phyloP scores from a whole-genome alignment of 1,284 basidiomycete species.

The Tetrapyrgos nigripes region DNA sequence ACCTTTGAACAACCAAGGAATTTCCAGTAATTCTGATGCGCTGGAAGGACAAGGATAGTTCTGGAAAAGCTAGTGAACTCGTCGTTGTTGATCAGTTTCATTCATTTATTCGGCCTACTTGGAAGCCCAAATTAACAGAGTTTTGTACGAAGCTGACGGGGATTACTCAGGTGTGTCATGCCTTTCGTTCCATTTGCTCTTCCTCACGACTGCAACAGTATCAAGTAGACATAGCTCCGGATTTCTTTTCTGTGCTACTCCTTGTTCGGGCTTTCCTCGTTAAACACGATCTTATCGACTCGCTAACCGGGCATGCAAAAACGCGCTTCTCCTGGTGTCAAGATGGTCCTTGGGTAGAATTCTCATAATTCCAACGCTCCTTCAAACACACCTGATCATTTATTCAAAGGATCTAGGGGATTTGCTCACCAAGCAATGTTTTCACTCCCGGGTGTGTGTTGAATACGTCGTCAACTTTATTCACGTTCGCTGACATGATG shows the following conservation, averaged over 20 bases:
- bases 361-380: constrained; percentile 30
- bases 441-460: not conserved
- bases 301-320: constrained; percentile 57
- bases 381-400: not conserved
- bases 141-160: constrained; percentile 93
- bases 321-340: constrained; percentile 78
- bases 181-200: constrained; percentile 10
- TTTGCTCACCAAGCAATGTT: not conserved
- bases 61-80: constrained; percentile 61
- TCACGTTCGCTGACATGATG: not conserved
- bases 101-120: constrained; percentile 88
- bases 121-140: constrained; percentile 79
- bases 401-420: not conserved
- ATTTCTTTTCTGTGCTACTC: constrained; percentile 74
- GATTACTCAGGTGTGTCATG: constrained; percentile 80
- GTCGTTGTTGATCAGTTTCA: constrained; percentile 83
- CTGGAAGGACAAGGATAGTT: constrained; percentile 73
- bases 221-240: constrained; percentile 82
- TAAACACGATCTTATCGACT: constrained; percentile 69
- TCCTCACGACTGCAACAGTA: constrained; percentile 50
- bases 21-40: constrained; percentile 88
- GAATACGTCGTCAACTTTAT: not conserved
- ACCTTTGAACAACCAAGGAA: constrained; percentile 58
- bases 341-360: constrained; percentile 73
- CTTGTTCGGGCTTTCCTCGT: constrained; percentile 74